Conservation (phyloP, 768 basidiomycete species). For the Exidia glandulosa region DNA sequence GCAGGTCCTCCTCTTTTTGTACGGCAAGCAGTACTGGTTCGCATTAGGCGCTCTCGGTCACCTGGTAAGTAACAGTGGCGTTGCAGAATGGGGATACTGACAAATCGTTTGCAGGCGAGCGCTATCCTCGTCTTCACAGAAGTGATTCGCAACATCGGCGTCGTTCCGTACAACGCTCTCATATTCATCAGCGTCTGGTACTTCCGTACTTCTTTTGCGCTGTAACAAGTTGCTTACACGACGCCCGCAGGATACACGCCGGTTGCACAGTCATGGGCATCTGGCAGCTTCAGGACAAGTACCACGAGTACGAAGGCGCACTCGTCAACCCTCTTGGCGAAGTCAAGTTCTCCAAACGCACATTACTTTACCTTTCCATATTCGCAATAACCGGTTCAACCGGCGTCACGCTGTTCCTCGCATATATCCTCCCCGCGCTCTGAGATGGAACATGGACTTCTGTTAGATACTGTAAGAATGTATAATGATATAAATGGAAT, state of each 20-base stretch:
- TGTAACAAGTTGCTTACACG: not conserved
- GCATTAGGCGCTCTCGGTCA: not conserved
- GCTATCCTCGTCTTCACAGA: not conserved
- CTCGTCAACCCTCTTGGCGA: not conserved
- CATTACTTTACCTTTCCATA: not conserved
- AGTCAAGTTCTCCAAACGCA: not conserved
- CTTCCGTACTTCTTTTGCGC: not conserved
- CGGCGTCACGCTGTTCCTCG: not conserved
- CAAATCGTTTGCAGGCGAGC: not conserved
- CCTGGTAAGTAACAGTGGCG: not conserved
- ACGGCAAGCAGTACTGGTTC: not conserved
- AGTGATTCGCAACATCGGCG: not conserved
- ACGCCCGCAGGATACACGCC: not conserved
- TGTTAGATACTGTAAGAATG: too few relatives aligned
- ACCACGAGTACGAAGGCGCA: not conserved
- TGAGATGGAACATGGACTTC: too few relatives aligned
- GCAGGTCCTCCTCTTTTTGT: not conserved
- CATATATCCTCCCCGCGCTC: not conserved
- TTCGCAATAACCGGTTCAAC: not conserved
- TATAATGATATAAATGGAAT: too few relatives aligned
- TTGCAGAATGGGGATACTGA: too few relatives aligned
- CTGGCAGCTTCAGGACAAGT: not conserved
- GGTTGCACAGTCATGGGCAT: not conserved
- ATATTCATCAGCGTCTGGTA: not conserved
- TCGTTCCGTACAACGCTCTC: not conserved